A percentile compares a stretch with the other conserved stretches of the same genome.
Conservation (phyloP, 2,329 filamentous ascomycete genomes). For the Incumbomyces lentus region DNA sequence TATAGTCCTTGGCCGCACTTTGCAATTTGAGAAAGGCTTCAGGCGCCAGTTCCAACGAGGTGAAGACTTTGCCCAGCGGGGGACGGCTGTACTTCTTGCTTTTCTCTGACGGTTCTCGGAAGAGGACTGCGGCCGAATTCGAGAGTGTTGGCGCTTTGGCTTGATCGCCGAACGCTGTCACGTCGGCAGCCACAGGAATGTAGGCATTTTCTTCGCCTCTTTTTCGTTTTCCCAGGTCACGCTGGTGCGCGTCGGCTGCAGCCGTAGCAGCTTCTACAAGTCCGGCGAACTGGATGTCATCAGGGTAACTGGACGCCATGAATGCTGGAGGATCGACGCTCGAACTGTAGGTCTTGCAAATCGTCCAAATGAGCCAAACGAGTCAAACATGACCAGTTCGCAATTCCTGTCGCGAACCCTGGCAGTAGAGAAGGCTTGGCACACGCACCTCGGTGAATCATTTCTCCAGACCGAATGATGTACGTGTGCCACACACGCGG, state of each 20-base stretch:
- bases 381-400: conserved; percentile 6
- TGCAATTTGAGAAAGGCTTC: conserved; percentile 48
- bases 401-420: too few species aligned
- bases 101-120: conserved; percentile 37
- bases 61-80: conserved; percentile 48
- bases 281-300: conserved; percentile 35
- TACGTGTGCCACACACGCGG: too few species aligned
- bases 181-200: conserved; percentile 27
- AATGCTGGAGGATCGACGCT: not conserved
- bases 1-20: conserved; percentile 46
- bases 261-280: conserved; percentile 38
- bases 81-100: conserved; percentile 49
- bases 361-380: conserved; percentile 2
- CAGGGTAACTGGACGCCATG: conserved; percentile 11
- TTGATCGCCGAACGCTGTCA: conserved; percentile 5
- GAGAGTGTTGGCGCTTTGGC: conserved; percentile 31
- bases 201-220: conserved; percentile 26
- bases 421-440: too few species aligned
- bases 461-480: too few species aligned
- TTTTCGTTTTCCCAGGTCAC: conserved; percentile 28
- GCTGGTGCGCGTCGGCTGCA: conserved; percentile 26
- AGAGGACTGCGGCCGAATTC: conserved; percentile 44
- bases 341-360: conserved; percentile 1
- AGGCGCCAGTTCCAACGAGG: conserved; percentile 45
- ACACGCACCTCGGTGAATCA: too few species aligned